Evolutionary conservation across 306 rosid genomes (phyloP).

Genomic region (Castanea crenata): DNA sequence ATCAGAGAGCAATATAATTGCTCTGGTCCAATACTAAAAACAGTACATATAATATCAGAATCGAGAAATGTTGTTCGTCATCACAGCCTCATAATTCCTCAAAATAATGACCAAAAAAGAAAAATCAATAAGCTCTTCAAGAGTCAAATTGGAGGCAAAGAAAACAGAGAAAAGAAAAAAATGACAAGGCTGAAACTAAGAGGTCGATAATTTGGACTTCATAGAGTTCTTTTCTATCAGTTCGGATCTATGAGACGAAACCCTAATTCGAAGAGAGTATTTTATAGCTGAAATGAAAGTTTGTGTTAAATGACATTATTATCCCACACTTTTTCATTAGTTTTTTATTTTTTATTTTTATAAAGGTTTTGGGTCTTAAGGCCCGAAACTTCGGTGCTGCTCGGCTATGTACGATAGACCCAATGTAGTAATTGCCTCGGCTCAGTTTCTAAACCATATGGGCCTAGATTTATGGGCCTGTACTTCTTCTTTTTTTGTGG

Average conservation of each 20-base stretch:
- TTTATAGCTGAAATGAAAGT: neutral
- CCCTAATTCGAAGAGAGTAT: slow-evolving; percentile 9
- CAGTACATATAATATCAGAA: slow-evolving; percentile 32
- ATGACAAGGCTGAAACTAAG: neutral
- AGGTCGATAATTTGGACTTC: too few species aligned
- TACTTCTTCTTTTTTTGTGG: too few species aligned
- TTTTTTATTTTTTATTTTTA: neutral
- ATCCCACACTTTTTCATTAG: neutral
- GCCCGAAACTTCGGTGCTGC: neutral
- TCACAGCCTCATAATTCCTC: slow-evolving; percentile 37
- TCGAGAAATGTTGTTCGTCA: slow-evolving; percentile 66
- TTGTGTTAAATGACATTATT: neutral
- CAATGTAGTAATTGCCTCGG: too few species aligned
- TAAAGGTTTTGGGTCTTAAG: neutral
- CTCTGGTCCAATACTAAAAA: slow-evolving; percentile 26
- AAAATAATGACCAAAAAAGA: neutral
- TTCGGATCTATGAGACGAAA: neutral
- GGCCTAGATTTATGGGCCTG: too few species aligned
- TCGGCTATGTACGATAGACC: too few species aligned
- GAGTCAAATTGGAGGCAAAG: neutral
- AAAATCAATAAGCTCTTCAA: neutral
- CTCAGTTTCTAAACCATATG: too few species aligned
- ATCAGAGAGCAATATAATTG: slow-evolving; percentile 36
- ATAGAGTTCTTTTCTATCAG: neutral
- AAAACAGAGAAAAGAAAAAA: neutral